Percentiles rank a stretch among this genome's conserved stretches.
phyloP scores from a whole-genome alignment of 371 early-diverging fungal species.

The Coemansia sp. region DNA sequence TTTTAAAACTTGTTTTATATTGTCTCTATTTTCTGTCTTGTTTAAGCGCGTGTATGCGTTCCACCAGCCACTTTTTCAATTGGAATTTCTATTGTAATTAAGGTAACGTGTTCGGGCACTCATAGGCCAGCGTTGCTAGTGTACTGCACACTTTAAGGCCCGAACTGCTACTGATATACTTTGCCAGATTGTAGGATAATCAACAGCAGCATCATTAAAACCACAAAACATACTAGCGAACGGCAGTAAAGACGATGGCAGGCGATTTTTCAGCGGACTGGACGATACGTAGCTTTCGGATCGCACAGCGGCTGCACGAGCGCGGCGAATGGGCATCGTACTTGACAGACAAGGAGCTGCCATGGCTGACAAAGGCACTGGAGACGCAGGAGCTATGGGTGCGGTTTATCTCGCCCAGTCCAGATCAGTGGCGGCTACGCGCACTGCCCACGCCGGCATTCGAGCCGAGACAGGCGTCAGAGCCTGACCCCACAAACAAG shows the following conservation, averaged over 20 bases:
- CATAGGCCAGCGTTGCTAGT: too few species aligned
- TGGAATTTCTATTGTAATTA: not conserved
- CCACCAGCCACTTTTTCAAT: not conserved
- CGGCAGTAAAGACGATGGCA: not conserved
- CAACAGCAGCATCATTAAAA: not conserved
- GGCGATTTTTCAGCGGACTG: conserved; percentile 22
- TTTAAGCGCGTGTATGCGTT: not conserved
- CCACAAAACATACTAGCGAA: not conserved
- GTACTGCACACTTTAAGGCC: too few species aligned
- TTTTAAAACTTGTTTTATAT: not conserved
- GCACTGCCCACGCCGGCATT: conserved; percentile 14
- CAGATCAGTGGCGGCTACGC: conserved; percentile 47
- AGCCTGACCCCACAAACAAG: not conserved
- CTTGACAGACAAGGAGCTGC: conserved; percentile 27
- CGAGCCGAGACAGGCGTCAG: not conserved
- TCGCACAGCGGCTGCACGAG: conserved; percentile 42
- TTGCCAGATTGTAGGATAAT: not conserved
- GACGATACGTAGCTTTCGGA: conserved; percentile 43
- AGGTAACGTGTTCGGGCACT: not conserved
- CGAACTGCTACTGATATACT: not conserved
- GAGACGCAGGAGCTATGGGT: conserved; percentile 44
- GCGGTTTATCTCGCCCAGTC: conserved; percentile 42
- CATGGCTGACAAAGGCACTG: conserved; percentile 39
- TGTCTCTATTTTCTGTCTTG: not conserved
- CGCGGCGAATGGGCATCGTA: conserved; percentile 45